These are phyloP conservation scores for Ceratocystis cubensis DNA, from an alignment of 2,329 filamentous ascomycete genomes.

Conservation along the genomic window DNA sequence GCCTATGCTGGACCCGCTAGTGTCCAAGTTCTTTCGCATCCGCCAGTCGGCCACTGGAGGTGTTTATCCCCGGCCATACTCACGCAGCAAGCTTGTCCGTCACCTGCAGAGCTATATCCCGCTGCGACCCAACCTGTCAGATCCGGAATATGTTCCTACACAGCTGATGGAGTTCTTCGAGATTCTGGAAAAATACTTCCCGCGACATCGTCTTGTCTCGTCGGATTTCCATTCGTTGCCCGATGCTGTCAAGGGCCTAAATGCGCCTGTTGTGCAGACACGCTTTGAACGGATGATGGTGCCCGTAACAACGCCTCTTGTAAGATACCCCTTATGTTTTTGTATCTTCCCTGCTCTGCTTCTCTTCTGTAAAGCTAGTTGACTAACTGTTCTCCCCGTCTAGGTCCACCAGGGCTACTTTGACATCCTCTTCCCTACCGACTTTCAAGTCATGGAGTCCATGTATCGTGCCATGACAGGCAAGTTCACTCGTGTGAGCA, in stretches of 20 bases:
- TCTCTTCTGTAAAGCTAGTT: not conserved
- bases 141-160: constrained; percentile 88
- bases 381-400: not conserved
- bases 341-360: not conserved
- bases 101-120: constrained; percentile 53
- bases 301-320: constrained; percentile 78
- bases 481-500: constrained; percentile 71
- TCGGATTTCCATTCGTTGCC: constrained; percentile 84
- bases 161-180: constrained; percentile 95
- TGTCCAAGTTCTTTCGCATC: constrained; percentile 70
- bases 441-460: constrained; percentile 81
- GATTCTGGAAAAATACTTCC: constrained; percentile 76
- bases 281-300: constrained; percentile 78
- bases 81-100: constrained; percentile 42
- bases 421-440: constrained; percentile 94
- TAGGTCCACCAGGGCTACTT: constrained; percentile 97
- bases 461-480: constrained; percentile 89
- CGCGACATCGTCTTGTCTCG: constrained; percentile 73
- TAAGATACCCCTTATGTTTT: constrained; percentile 35
- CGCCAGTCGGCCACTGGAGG: constrained; percentile 61
- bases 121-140: constrained; percentile 61
- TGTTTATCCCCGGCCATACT: constrained; percentile 50
- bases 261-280: constrained; percentile 93
- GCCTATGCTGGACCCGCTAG: constrained; percentile 66
- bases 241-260: constrained; percentile 69